Percentiles rank a stretch among this genome's conserved stretches.
Evolutionary conservation across 768 basidiomycete species (phyloP).

Genomic region (Clavulina sp.): DNA sequence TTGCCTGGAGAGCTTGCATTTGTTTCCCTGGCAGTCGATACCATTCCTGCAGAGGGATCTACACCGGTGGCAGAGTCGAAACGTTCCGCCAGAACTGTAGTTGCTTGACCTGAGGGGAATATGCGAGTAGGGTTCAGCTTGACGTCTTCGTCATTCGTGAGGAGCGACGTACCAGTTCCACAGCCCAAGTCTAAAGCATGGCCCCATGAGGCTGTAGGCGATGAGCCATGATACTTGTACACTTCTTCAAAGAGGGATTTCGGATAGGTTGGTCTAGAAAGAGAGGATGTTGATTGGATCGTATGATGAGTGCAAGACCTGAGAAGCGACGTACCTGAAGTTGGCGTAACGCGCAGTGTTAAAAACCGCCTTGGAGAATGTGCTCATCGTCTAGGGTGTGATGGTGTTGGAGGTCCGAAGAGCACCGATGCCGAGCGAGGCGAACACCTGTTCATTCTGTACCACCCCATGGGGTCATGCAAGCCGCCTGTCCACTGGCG

Average conservation of each 20-base stretch:
- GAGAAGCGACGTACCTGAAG: slow-evolving; percentile 21
- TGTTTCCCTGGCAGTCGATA: slow-evolving; percentile 27
- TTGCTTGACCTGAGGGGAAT: slow-evolving; percentile 53
- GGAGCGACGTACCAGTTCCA: slow-evolving; percentile 45
- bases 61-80: slow-evolving; percentile 50
- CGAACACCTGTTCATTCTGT: too few relatives aligned
- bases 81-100: slow-evolving; percentile 29
- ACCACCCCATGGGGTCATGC: too few relatives aligned
- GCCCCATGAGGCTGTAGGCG: slow-evolving; percentile 26
- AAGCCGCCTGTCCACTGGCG: too few relatives aligned
- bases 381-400: too few relatives aligned
- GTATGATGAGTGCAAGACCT: slow-evolving; percentile 44
- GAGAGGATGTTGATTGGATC: slow-evolving; percentile 49
- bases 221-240: slow-evolving; percentile 35
- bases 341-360: slow-evolving; percentile 50
- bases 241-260: slow-evolving; percentile 42
- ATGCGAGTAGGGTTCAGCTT: not conserved
- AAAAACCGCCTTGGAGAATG: slow-evolving; percentile 45
- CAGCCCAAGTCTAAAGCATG: slow-evolving; percentile 63
- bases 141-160: not conserved
- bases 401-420: too few relatives aligned
- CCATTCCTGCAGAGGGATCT: slow-evolving; percentile 63
- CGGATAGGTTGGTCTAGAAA: slow-evolving; percentile 59
- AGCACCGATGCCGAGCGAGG: too few relatives aligned
- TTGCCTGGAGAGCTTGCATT: not conserved